These are phyloP conservation scores for Polytrichum formosum DNA, from an alignment of 225 moss, liverwort and hornwort species.

Conservation along the genomic window DNA sequence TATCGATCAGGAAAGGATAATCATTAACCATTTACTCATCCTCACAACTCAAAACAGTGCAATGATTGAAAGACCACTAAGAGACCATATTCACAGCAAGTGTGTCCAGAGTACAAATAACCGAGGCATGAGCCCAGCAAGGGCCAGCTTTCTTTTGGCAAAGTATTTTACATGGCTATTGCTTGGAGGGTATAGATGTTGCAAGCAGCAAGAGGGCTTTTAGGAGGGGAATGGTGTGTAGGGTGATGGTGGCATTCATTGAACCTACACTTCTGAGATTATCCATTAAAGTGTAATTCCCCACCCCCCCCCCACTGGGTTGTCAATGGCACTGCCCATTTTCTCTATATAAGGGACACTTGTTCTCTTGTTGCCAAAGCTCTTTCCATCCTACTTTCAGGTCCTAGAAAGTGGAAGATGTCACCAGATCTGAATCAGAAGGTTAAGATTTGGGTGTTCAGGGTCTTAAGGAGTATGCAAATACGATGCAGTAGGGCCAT, in stretches of 20 bases:
- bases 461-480: conserved; percentile 32
- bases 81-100: not conserved
- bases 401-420: not conserved
- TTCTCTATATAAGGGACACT: not conserved
- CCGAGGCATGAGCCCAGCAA: conserved; percentile 23
- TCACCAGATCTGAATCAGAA: not conserved
- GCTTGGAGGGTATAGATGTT: conserved; percentile 36
- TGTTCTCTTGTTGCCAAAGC: too few relatives aligned
- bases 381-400: too few relatives aligned
- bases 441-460: too few relatives aligned
- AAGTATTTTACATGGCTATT: conserved; percentile 74
- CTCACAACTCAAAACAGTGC: too few relatives aligned
- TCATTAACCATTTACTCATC: too few relatives aligned
- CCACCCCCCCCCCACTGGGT: not conserved
- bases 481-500: conserved; percentile 30
- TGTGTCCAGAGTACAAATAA: conserved; percentile 29
- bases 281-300: not conserved
- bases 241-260: not conserved
- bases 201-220: conserved; percentile 9
- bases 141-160: conserved; percentile 44
- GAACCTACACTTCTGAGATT: not conserved
- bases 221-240: not conserved
- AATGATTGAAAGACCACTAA: not conserved
- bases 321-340: too few relatives aligned
- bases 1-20: too few relatives aligned